Conservation (phyloP, 1,284 basidiomycete species). For the Coniferiporia sulphurascens region DNA sequence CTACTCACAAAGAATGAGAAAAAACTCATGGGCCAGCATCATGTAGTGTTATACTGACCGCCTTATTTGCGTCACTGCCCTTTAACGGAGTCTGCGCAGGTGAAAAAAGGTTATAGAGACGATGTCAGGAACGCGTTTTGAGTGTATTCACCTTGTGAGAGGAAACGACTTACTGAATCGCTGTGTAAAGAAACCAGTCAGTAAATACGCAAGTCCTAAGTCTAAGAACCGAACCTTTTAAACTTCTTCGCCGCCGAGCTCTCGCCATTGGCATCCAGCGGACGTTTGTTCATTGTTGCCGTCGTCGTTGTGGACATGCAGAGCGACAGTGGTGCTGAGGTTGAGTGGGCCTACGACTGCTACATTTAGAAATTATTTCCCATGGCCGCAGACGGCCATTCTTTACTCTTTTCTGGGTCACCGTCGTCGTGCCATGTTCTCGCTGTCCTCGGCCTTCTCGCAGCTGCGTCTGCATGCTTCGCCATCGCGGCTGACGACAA, state of each 20-base stretch:
- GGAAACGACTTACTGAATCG: slow-evolving; percentile 60
- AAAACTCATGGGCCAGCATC: background rate
- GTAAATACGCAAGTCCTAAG: slow-evolving; percentile 1
- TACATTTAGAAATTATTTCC: background rate
- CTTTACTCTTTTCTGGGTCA: background rate
- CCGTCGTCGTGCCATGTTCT: slow-evolving; percentile 10
- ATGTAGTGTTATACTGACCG: slow-evolving; percentile 35
- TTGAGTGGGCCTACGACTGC: background rate
- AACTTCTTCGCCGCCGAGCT: slow-evolving; percentile 52
- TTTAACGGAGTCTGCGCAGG: slow-evolving; percentile 50
- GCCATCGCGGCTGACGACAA: background rate
- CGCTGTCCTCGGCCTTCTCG: slow-evolving; percentile 13
- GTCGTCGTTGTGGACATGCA: background rate
- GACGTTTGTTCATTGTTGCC: slow-evolving; percentile 17
- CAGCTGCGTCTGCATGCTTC: slow-evolving; percentile 7
- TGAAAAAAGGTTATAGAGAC: slow-evolving; percentile 64
- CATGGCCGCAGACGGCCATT: background rate
- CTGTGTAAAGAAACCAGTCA: slow-evolving; percentile 34
- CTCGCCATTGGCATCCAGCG: slow-evolving; percentile 32
- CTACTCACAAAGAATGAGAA: slow-evolving; percentile 26
- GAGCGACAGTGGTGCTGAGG: background rate
- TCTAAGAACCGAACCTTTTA: slow-evolving; percentile 50
- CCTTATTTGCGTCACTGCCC: slow-evolving; percentile 35
- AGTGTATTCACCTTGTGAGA: slow-evolving; percentile 66
- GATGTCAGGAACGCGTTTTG: slow-evolving; percentile 48